These are phyloP conservation scores for Sugiyamaella qingdaonensis DNA, from an alignment of 805 yeast genomes.

Conservation along the genomic window DNA sequence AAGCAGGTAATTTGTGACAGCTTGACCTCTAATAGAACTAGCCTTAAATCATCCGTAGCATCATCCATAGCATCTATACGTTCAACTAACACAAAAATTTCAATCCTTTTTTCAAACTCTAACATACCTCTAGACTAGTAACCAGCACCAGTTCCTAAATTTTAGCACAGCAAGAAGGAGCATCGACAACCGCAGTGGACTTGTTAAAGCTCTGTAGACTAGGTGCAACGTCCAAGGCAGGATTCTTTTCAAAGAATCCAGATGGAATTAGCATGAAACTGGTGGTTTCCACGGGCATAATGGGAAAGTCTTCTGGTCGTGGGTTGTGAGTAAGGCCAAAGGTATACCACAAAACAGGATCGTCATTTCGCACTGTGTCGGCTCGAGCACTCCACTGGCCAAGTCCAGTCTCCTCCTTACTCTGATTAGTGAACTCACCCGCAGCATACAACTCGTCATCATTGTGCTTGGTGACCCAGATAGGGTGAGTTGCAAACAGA, in stretches of 20 bases:
- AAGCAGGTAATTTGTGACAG: too few species aligned
- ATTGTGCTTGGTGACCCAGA: constrained; percentile 65
- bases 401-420: constrained; percentile 28
- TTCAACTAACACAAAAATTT: not conserved
- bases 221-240: constrained; percentile 70
- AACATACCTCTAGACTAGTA: not conserved
- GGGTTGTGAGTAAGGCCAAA: constrained; percentile 86
- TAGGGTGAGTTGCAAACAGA: constrained; percentile 67
- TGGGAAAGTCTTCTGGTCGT: constrained; percentile 85
- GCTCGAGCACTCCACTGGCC: constrained; percentile 18
- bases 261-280: constrained; percentile 72
- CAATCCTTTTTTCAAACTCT: not conserved
- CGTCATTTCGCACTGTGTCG: constrained; percentile 45
- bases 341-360: constrained; percentile 72
- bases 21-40: too few species aligned
- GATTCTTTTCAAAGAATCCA: constrained; percentile 73
- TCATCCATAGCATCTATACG: too few species aligned
- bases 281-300: constrained; percentile 84
- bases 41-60: too few species aligned
- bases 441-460: constrained; percentile 77
- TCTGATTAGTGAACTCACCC: constrained; percentile 43
- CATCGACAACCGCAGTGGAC: constrained; percentile 6
- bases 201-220: constrained; percentile 31
- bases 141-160: not conserved
- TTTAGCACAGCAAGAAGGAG: constrained; percentile 4